Conservation (phyloP, 768 basidiomycete genomes). For the Galerina marginata region DNA sequence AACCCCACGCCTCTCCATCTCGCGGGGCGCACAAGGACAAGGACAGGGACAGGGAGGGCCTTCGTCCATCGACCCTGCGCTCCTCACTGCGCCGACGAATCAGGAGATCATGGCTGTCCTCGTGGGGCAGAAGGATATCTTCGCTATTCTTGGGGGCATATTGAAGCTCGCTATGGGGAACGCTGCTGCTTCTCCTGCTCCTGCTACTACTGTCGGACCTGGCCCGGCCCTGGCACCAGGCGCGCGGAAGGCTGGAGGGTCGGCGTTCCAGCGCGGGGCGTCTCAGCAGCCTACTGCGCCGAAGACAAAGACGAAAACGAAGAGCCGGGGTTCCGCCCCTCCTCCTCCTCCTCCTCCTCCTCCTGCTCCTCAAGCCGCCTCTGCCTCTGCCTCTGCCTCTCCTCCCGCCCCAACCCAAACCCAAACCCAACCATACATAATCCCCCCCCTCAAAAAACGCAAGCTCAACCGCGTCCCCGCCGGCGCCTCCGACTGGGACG, state of each 20-base stretch:
- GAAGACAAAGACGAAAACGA: no score
- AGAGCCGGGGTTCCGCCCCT: no score
- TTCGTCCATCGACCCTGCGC: conserved; percentile 42
- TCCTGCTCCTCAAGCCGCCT: no score
- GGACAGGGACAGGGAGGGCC: conserved; percentile 1
- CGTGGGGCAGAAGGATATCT: conserved; percentile 66
- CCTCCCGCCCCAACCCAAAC: no score
- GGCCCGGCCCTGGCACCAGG: no score
- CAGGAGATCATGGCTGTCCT: conserved; percentile 66
- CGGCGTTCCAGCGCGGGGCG: no score
- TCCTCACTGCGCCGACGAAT: conserved; percentile 54
- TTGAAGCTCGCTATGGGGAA: conserved; percentile 57
- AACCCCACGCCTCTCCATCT: conserved; percentile 26
- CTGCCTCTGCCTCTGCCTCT: no score
- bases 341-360: no score
- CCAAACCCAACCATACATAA: no score
- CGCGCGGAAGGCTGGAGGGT: no score
- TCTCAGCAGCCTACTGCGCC: no score
- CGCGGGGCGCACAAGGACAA: conserved; percentile 2
- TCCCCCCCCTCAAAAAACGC: conserved; percentile 54
- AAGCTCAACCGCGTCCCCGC: conserved; percentile 74
- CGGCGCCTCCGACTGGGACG: conserved; percentile 82
- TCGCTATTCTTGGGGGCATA: conserved; percentile 67
- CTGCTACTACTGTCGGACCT: no score
- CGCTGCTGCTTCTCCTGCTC: conserved; percentile 10